Percentiles rank a stretch among this genome's conserved stretches.
Conservation (phyloP, 2,329 filamentous ascomycete species). For the Fonsecaea monophora region DNA sequence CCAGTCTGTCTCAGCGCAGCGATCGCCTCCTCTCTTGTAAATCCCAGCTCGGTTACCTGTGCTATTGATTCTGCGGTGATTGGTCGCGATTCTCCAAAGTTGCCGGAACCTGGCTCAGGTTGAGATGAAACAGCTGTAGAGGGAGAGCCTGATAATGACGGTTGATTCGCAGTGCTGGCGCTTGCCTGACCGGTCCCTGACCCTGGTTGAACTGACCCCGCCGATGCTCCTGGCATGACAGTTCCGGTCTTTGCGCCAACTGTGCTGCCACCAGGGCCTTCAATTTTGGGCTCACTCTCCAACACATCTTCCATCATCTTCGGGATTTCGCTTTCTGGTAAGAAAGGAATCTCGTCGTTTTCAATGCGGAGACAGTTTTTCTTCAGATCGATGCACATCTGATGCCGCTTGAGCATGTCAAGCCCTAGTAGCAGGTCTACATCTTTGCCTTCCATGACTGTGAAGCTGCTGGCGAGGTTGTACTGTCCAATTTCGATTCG, state of each 20-base stretch:
- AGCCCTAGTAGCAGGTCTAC: slow-evolving; percentile 92
- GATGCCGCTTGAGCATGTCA: slow-evolving; percentile 96
- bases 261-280: slow-evolving; percentile 85
- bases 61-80: slow-evolving; percentile 71
- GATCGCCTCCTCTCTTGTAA: slow-evolving; percentile 76
- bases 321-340: slow-evolving; percentile 94
- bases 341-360: slow-evolving; percentile 83
- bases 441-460: slow-evolving; percentile 98
- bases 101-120: slow-evolving; percentile 34
- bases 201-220: slow-evolving; percentile 12
- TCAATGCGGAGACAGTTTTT: slow-evolving; percentile 87
- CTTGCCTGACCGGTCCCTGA: slow-evolving; percentile 15
- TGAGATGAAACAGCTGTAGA: slow-evolving; percentile 30
- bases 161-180: slow-evolving; percentile 32
- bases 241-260: slow-evolving; percentile 85
- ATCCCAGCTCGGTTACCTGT: slow-evolving; percentile 78
- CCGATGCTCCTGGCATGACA: slow-evolving; percentile 39
- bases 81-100: slow-evolving; percentile 43
- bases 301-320: slow-evolving; percentile 73
- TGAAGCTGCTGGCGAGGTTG: slow-evolving; percentile 92
- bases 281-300: slow-evolving; percentile 80
- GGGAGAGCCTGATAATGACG: background rate
- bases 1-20: slow-evolving; percentile 80
- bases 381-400: slow-evolving; percentile 86
- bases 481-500: slow-evolving; percentile 87